Evolutionary conservation across 2,329 filamentous ascomycete genomes (phyloP), one percentile per base, ranked within the genome.

Genomic region (Ceratocystis cubensis): DNA sequence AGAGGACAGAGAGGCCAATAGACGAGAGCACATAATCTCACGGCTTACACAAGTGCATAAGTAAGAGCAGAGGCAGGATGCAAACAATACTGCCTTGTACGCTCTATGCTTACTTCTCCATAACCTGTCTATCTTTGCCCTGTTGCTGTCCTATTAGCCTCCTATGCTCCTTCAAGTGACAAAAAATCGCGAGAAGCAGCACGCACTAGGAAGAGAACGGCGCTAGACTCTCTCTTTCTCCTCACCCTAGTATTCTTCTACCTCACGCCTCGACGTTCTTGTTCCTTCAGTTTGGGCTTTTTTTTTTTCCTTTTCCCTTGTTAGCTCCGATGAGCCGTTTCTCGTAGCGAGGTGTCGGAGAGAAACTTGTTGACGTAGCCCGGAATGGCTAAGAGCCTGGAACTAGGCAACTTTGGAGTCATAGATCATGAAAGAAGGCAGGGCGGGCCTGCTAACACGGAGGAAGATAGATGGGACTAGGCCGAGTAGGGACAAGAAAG

Each of bases 301-400:
- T 3, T n/a, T 20, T 20, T 33, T 28, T 37, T 1, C 22, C 1
- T n/a, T 20, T 20, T 33, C 20, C 22, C 53, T 15, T 30, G 22
- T 28, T 57, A 57, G 53, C 53, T 28, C 25, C 53, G 53, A 57
- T 57, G 53, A 13, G 33, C 33, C 33, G 33, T 22, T 30, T 30
- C 53, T 57, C 22, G 53, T 57, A 57, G 53, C 53, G 53, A 57
- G 25, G 53, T 13, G 10, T 57, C 25, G 22, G 53, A 25, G 17
- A 50, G n/a, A 57, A 17, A 57, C 53, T 57, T 30, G 22, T 28
- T 57, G 53, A 57, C 53, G 53, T 57, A 57, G 53, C 15, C 22
- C 10, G 33, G 22, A 28, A 50, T 25, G 46, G 5, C n/a, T n/a
- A 28, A 13, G 15, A 30, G 53, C 25, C 20, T 57, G 10, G 20